Conservation (phyloP, 352 stramenopile species). For the Phytophthora chlamydospora region DNA sequence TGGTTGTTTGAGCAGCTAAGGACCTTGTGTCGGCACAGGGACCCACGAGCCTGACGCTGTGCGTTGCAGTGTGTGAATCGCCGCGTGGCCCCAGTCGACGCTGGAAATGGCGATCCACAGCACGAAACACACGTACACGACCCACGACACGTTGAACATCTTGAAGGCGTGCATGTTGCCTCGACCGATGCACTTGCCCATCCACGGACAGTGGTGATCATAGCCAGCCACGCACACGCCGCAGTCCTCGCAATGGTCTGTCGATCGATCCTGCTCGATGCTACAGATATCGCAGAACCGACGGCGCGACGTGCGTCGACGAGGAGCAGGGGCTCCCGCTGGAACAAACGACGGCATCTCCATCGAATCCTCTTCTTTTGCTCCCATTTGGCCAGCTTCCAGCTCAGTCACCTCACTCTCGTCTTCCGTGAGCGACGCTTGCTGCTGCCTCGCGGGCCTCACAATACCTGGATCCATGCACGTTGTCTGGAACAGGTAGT, state of each 20-base stretch:
- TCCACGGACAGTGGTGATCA: slow-evolving; percentile 95
- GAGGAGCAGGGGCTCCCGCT: slow-evolving; percentile 8
- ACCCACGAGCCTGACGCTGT: slow-evolving; percentile 35
- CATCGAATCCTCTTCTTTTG: slow-evolving; percentile 1
- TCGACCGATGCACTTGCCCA: slow-evolving; percentile 94
- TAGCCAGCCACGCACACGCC: slow-evolving; percentile 91
- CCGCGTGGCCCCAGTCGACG: slow-evolving; percentile 51
- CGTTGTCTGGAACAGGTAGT: slow-evolving; percentile 77
- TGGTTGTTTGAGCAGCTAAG: slow-evolving; percentile 3
- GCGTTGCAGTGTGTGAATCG: slow-evolving; percentile 45
- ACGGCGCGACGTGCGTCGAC: slow-evolving; percentile 23
- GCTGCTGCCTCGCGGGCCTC: slow-evolving; percentile 12
- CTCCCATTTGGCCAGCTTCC: slow-evolving; percentile 20
- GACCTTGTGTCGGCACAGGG: slow-evolving; percentile 7
- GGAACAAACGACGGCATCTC: slow-evolving; percentile 7
- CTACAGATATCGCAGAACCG: slow-evolving; percentile 76
- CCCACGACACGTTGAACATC: slow-evolving; percentile 85
- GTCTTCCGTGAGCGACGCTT: slow-evolving; percentile 21
- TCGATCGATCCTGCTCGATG: slow-evolving; percentile 59
- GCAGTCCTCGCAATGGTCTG: slow-evolving; percentile 93
- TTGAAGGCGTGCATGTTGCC: slow-evolving; percentile 92
- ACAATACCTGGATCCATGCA: slow-evolving; percentile 82
- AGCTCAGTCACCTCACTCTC: slow-evolving; percentile 30
- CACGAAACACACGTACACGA: slow-evolving; percentile 88
- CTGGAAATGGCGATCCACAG: slow-evolving; percentile 63